A percentile compares a stretch with the other conserved stretches of the same genome.
phyloP scores from a whole-genome alignment of 441 rosid genomes.

The Eutrema salsugineum region DNA sequence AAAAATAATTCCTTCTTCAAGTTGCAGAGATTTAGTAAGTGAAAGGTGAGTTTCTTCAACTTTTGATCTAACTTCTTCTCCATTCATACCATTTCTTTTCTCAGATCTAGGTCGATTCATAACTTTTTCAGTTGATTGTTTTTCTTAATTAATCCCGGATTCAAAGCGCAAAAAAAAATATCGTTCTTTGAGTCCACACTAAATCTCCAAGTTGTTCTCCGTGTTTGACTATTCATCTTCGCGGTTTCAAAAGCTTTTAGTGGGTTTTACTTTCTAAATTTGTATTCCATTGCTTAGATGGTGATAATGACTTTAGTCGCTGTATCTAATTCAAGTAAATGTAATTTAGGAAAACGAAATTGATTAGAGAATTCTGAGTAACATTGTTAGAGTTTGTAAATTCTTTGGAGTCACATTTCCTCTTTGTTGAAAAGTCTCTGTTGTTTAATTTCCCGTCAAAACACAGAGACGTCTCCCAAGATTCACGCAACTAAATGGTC shows the following conservation, averaged over 20 bases:
- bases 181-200: background rate
- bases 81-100: background rate
- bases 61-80: conserved; percentile 24
- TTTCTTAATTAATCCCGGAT: background rate
- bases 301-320: conserved; percentile 17
- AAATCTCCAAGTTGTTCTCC: conserved; percentile 10
- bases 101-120: conserved; percentile 23
- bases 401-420: conserved; percentile 20
- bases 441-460: conserved; percentile 18
- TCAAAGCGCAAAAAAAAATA: background rate
- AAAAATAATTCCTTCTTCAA: conserved; percentile 20
- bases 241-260: background rate
- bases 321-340: conserved; percentile 1
- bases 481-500: conserved; percentile 10
- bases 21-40: conserved; percentile 30
- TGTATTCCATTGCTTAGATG: background rate
- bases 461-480: conserved; percentile 8
- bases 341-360: background rate
- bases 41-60: conserved; percentile 25
- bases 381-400: conserved; percentile 10
- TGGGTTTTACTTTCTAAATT: conserved; percentile 10
- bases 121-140: background rate
- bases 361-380: conserved; percentile 9
- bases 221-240: conserved; percentile 4
- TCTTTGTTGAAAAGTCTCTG: conserved; percentile 31